Evolutionary conservation across 2,329 filamentous ascomycete species (phyloP), one percentile per base, ranked within the genome.

Genomic region (Aspergillus sp.): DNA sequence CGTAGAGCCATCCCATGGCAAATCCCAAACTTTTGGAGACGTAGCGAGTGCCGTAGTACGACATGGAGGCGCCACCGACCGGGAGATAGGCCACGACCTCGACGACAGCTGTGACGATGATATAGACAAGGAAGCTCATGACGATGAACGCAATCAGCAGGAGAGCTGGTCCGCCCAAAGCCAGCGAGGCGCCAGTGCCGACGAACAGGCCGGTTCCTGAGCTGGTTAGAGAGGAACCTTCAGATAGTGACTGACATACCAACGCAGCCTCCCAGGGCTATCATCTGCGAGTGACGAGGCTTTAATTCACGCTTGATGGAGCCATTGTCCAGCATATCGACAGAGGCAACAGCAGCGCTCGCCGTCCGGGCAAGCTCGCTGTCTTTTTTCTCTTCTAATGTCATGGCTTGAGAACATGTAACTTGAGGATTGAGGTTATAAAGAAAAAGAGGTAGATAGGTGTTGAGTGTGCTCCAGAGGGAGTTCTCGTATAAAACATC

Each of bases 191-290:
- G 34, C 83, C 83, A 1, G 81, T 79, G 48, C 80, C 80, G 12
- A 85, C 73, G 67, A 85, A 84, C 0, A 84, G 70, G 59, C 82
- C 82, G 3, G 81, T 83, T 41, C 83, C 82, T 13, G 75, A 75
- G 78, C 73, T 63, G 74, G 69, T 59, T 76, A 73, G n/a, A 75
- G 71, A 66, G 76, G 73, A 55, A 74, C 39, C 65, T 76, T 54
- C 75, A 12, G 4, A 6, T 34, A 77, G 65, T 4, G 15, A 13
- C 7, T 12, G 13, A 15, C 22, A 15, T 44, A 44, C 42, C 42
- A 87, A 90, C 48, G 13, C 43, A 43, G 17, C 55, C 55, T 32
- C 55, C 55, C 2, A 57, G 45, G 36, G 55, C 55, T 13, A 57
- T 48, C 55, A 57, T 57, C 30, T 57, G 55, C 7, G 55, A 44